Evolutionary conservation across 176 grass and related monocot species (phyloP), one percentile per base, ranked within the genome.

Genomic region (Aegilops umbellulata): DNA sequence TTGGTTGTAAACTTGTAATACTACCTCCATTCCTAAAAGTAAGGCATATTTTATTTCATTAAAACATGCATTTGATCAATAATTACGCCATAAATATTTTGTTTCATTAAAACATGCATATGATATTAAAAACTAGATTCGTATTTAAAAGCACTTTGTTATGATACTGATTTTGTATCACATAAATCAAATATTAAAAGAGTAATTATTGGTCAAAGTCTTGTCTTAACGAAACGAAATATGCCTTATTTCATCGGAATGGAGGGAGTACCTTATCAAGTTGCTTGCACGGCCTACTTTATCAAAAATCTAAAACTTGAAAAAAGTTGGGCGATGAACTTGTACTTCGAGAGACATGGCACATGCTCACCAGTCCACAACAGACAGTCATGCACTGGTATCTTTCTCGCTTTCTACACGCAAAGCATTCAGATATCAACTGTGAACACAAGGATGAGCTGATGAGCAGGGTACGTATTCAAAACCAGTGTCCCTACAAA

Each of bases 381-480:
- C 4, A 67, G 14, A 65, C 24, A 46, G 24, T 10, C 68, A 35
- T 60, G 31, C 76, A 39, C 51, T 66, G 70, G 42, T 58, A 58
- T 74, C 58, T 78, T 66, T 80, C 69, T 74, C 49, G 36, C 27
- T 47, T 85, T 90, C 74, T 39, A 61, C 80, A 79, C 81, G 76
- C 38, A 55, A 72, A 31, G 27, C 72, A 35, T 81, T 16, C 9
- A 62, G 51, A 24, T 15, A 51, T 22, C 60, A 30, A 22, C 24
- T 41, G 77, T 39, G 75, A 69, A 39, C 53, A 31, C 44, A 41
- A 58, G 57, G 5, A 60, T 42, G 49, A 65, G 73, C 73, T 19
- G 73, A 51, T 22, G 41, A 69, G 68, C 77, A 64, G 9, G 32
- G 23, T 24, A 31, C 17, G 23, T 77, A 82, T 68, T 75, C 46